phyloP scores from a whole-genome alignment of 495 filamentous ascomycete species.

The Aspergillus ellipticus region DNA sequence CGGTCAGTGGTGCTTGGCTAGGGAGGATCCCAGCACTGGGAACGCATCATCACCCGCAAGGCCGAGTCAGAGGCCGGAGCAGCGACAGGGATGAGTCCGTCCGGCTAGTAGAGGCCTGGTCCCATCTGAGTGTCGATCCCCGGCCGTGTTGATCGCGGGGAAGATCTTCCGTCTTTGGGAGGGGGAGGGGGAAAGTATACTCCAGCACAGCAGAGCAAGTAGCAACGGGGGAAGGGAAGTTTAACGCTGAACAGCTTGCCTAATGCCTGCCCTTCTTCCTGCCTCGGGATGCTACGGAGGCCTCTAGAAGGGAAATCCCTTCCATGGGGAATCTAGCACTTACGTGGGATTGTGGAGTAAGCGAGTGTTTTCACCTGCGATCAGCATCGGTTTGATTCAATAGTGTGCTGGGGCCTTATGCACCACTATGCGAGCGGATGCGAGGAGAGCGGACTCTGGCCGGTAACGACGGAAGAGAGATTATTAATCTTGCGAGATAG shows the following conservation, averaged over 20 bases:
- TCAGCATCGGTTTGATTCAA: background rate
- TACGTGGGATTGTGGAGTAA: background rate
- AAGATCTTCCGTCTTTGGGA: constrained; percentile 14
- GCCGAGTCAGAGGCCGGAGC: background rate
- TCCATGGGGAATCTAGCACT: background rate
- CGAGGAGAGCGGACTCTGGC: background rate
- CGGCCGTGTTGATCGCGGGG: constrained; percentile 11
- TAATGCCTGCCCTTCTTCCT: background rate
- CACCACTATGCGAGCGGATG: background rate
- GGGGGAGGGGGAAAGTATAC: background rate
- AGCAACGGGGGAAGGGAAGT: background rate
- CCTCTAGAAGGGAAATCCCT: background rate
- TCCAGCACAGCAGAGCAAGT: background rate
- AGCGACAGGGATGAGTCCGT: background rate
- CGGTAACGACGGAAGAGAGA: background rate
- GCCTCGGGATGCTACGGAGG: background rate
- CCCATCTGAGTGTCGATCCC: constrained; percentile 12
- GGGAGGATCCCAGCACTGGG: background rate
- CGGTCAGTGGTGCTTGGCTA: background rate
- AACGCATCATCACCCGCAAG: too few relatives aligned
- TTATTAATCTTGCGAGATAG: too few relatives aligned
- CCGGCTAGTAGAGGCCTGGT: constrained; percentile 1
- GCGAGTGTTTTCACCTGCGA: background rate
- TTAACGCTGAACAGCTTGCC: too few relatives aligned
- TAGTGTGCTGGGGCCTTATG: background rate